Evolutionary conservation across 495 filamentous ascomycete genomes (phyloP), one percentile per base, ranked within the genome.

Genomic region (Trichoderma erinaceum): DNA sequence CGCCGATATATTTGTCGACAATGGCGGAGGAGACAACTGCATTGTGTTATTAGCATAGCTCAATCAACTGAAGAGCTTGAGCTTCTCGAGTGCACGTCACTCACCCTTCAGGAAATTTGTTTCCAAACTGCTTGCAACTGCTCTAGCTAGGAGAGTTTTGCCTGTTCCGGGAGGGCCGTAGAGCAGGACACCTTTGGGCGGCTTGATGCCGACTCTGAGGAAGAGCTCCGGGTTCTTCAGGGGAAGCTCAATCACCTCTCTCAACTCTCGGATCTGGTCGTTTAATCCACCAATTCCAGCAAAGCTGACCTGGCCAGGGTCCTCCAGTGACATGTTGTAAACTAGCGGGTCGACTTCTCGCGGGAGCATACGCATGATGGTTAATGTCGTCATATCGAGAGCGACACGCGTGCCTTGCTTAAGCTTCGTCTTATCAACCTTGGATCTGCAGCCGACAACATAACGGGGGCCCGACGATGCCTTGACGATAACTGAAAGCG

Each of bases 301-400:
- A 75, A 99, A 99, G 82, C 90, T 97, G 78, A 99, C 90, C 77
- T 97, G 93, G 23, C 96, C 96, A 1, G 96, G 95, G 75, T 99
- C 96, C 79, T 98, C 96, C 68, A 99, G 81, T 52, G 96, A 99
- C 96, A 99, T 99, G 83, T 97, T 99, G 85, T 99, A 99, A 65
- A 99, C 96, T 71, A 98, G 81, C 21, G 96, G 96, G 76, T 99
- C 96, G 70, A 99, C 96, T 82, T 99, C 96, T 71, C 96, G 91
- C 50, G 96, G 96, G 50, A 99, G 81, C 96, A 99, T 99, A 69
- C 96, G 91, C 96, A 99, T 99, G 78, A 99, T 99, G 35, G 96
- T 99, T 70, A 99, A 89, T 18, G 96, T 99, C 46, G 96, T 99
- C 96, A 99, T 99, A 77, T 99, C 96, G 67, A 99, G 90, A 56